These are phyloP conservation scores for Panicum hallii DNA, from an alignment of 202 grass and related monocot species.

Conservation along the genomic window DNA sequence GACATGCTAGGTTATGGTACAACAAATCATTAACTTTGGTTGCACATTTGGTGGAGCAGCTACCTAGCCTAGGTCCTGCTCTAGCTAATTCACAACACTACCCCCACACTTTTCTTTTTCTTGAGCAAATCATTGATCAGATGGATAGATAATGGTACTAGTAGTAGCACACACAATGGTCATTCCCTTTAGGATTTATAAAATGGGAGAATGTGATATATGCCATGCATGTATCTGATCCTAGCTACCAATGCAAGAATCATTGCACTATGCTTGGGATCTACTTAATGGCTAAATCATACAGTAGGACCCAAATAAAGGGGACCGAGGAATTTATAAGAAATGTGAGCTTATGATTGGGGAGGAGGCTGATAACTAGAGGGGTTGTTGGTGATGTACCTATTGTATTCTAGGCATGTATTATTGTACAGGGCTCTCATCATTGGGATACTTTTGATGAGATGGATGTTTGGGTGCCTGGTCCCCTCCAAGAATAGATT, in stretches of 20 bases:
- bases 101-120: neutral
- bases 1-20: slow-evolving; percentile 24
- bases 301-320: slow-evolving; percentile 10
- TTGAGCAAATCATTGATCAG: slow-evolving; percentile 36
- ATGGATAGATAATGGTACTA: slow-evolving; percentile 6
- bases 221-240: slow-evolving; percentile 2
- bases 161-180: neutral
- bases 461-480: slow-evolving; percentile 14
- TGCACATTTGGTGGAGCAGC: slow-evolving; percentile 41
- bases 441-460: slow-evolving; percentile 49
- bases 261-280: slow-evolving; percentile 46
- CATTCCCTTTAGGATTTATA: slow-evolving; percentile 37
- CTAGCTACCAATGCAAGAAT: slow-evolving; percentile 32
- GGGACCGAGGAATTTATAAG: neutral
- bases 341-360: slow-evolving; percentile 46
- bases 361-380: slow-evolving; percentile 29
- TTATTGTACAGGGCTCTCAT: slow-evolving; percentile 46
- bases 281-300: slow-evolving; percentile 47
- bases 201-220: slow-evolving; percentile 15
- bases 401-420: slow-evolving; percentile 37
- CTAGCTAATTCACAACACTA: neutral
- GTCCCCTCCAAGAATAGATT: neutral
- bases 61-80: slow-evolving; percentile 13
- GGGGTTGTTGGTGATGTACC: slow-evolving; percentile 36
- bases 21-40: slow-evolving; percentile 24